Percentiles rank a stretch among this genome's conserved stretches.
These are phyloP conservation scores for Wickerhamiella sorbophila DNA, from an alignment of 805 yeast genomes.

Conservation along the genomic window DNA sequence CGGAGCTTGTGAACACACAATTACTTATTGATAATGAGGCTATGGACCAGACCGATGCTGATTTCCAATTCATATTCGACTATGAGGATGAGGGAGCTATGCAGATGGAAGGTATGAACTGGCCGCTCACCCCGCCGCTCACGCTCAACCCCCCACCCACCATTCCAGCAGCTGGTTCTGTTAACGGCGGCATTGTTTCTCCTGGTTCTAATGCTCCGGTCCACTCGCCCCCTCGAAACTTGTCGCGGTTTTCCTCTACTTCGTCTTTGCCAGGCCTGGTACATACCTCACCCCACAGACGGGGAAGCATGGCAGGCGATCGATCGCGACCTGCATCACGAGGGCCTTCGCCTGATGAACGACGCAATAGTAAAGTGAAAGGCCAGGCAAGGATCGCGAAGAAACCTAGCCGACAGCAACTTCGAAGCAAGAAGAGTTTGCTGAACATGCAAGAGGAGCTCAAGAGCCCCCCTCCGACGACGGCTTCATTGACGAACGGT, in stretches of 20 bases:
- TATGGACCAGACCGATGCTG: not conserved
- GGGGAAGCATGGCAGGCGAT: not conserved
- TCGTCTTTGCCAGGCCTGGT: not conserved
- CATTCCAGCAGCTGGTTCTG: not conserved
- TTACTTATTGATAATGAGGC: not conserved
- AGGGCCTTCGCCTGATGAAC: conserved; percentile 1
- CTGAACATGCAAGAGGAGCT: not conserved
- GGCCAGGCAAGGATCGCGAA: conserved; percentile 11
- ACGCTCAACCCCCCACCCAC: not conserved
- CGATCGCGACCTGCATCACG: not conserved
- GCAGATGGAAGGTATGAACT: not conserved
- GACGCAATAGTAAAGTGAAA: not conserved
- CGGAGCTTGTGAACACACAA: not conserved
- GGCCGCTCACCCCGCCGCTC: not conserved
- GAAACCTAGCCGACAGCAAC: conserved; percentile 10
- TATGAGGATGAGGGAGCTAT: not conserved
- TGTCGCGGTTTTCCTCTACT: not conserved
- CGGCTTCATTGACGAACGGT: not conserved
- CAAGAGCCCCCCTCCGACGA: not conserved
- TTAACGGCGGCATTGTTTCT: not conserved
- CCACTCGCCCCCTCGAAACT: not conserved
- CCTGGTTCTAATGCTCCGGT: not conserved
- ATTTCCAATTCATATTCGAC: not conserved
- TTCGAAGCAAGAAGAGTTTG: conserved; percentile 1
- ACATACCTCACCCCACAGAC: not conserved